These are phyloP conservation scores for Phaeomoniella chlamydospora DNA, from an alignment of 2,329 filamentous ascomycete species.

Conservation along the genomic window DNA sequence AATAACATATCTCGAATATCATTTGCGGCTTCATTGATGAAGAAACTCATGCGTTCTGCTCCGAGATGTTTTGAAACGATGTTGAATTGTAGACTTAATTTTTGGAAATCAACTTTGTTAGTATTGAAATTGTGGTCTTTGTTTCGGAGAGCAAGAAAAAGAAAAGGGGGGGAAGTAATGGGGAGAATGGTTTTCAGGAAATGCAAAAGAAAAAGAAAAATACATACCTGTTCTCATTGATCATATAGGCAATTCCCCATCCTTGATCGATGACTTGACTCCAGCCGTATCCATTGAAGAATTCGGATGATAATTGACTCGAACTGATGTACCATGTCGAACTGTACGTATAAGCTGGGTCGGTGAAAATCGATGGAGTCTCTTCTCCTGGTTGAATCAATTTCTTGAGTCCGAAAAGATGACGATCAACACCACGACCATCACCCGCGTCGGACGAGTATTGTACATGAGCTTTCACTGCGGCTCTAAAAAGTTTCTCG, in stretches of 20 bases:
- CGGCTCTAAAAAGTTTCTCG: slow-evolving; percentile 65
- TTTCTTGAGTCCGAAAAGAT: slow-evolving; percentile 95
- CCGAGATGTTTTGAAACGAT: slow-evolving; percentile 88
- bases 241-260: slow-evolving; percentile 98
- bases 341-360: slow-evolving; percentile 74
- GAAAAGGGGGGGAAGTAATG: too few species aligned
- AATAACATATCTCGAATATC: slow-evolving; percentile 80
- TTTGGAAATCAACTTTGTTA: slow-evolving; percentile 12
- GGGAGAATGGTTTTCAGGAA: neutral
- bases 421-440: slow-evolving; percentile 85
- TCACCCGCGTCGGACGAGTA: slow-evolving; percentile 85
- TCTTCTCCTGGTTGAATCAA: slow-evolving; percentile 68
- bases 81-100: slow-evolving; percentile 98
- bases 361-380: slow-evolving; percentile 68
- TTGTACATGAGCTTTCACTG: slow-evolving; percentile 67
- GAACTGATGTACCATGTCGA: slow-evolving; percentile 79
- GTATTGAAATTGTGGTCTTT: slow-evolving; percentile 5
- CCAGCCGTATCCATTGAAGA: slow-evolving; percentile 99
- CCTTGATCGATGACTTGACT: slow-evolving; percentile 92
- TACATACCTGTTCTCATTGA: slow-evolving; percentile 83
- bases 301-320: slow-evolving; percentile 85
- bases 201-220: neutral
- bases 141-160: too few species aligned
- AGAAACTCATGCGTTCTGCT: slow-evolving; percentile 87
- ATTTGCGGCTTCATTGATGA: slow-evolving; percentile 80